phyloP scores from a whole-genome alignment of 2,329 filamentous ascomycete species.

The Aspergillus niger region DNA sequence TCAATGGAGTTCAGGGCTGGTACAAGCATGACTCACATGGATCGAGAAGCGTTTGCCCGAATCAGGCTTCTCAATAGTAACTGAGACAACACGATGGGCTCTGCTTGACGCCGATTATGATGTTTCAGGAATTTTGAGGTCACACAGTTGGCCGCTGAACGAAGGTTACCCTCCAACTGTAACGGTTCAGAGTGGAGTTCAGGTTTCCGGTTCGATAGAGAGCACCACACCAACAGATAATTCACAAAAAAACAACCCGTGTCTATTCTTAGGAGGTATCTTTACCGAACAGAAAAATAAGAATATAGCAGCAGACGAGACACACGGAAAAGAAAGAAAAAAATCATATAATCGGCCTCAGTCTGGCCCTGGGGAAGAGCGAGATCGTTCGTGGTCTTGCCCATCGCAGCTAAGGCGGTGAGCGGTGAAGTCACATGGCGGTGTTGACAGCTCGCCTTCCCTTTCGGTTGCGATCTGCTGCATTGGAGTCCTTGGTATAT shows the following conservation, averaged over 20 bases:
- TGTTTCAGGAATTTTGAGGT: constrained; percentile 9
- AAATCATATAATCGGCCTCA: not conserved
- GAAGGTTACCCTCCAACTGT: constrained; percentile 10
- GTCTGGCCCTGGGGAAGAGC: not conserved
- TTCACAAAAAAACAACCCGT: not conserved
- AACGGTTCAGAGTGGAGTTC: constrained; percentile 26
- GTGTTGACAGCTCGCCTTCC: constrained; percentile 21
- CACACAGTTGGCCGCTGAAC: constrained; percentile 10
- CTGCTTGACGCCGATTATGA: constrained; percentile 10
- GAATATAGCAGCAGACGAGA: not conserved
- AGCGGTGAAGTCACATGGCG: constrained; percentile 36
- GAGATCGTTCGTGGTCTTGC: not conserved
- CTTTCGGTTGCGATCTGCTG: not conserved
- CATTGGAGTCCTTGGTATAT: not conserved
- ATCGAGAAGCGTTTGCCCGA: constrained; percentile 30
- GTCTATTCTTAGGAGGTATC: not conserved
- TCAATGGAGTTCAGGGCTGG: not conserved
- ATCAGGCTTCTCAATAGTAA: constrained; percentile 28
- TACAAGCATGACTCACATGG: constrained; percentile 30
- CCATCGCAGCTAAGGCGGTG: constrained; percentile 21
- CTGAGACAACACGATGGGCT: constrained; percentile 34
- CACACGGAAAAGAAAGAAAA: not conserved
- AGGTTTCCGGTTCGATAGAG: constrained; percentile 31
- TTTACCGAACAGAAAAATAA: not conserved
- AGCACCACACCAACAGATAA: constrained; percentile 16